Evolutionary conservation across 768 basidiomycete species (phyloP), one percentile per base, ranked within the genome.

Genomic region (Psilocybe azurescens): DNA sequence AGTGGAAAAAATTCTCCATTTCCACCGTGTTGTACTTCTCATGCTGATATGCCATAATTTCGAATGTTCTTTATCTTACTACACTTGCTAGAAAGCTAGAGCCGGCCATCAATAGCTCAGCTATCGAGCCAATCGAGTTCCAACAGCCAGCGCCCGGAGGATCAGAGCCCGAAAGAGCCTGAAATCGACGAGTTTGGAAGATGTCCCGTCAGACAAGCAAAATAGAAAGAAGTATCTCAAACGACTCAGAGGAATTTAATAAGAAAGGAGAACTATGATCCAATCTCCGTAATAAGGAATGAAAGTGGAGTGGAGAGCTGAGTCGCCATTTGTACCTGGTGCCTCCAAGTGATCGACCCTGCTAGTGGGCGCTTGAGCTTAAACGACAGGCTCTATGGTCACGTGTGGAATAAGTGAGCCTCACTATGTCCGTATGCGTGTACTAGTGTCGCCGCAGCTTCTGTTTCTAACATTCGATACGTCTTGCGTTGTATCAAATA

Each of bases 1-100:
- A 53, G 60, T 14, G 24, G 13, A 46, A 47, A 33, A 54, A 56
- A 32, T 54, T 54, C n/a, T 47, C 32, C 2, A 13, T 61, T 2
- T 55, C 53, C 13, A 56, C 60, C 11, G 36, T 29, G 14, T 29
- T 61, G 3, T 61, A 56, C 33, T 38, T 61, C 29, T 29, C 38
- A 16, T 61, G 60, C 18, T 41, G 60, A 16, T 61, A 61, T n/a
- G 18, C 53, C 13, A 30, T 61, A 39, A 39, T 56, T 6, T 20
- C 53, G 7, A 61, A 61, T 11, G 53, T 61, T 10, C 6, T 61
- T 9, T 61, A 55, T 20, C 30, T 28, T n/a, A 16, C 56, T 16
- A 53, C 60, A 28, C 36, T 13, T 9, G 41, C 41, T 44, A 13
- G 41, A 44, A 44, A 44, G 41, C 41, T 44, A n/a, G 11, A 7